phyloP scores from a whole-genome alignment of 257 asterid species.

The Solanum sejunctum region DNA sequence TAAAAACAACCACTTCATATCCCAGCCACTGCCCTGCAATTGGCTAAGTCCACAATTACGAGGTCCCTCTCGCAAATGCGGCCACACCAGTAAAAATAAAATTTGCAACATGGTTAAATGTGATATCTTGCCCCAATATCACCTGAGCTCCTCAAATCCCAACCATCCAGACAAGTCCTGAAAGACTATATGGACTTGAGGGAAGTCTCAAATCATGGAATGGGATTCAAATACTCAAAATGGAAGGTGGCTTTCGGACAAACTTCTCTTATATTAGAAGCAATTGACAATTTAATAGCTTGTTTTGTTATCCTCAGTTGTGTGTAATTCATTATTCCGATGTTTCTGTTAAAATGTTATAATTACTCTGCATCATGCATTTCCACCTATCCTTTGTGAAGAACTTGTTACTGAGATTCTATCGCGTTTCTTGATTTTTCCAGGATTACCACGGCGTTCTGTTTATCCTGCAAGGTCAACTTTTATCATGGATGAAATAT shows the following conservation, averaged over 20 bases:
- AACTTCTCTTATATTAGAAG: background rate
- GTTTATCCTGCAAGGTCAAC: slow-evolving; percentile 30
- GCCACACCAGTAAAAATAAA: background rate
- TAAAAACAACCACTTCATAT: background rate
- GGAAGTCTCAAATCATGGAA: background rate
- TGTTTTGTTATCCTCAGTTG: background rate
- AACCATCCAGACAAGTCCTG: background rate
- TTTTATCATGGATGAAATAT: slow-evolving; percentile 9
- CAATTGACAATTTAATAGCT: background rate
- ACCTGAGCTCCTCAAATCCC: background rate
- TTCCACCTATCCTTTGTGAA: background rate
- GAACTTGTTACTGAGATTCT: background rate
- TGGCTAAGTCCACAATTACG: background rate
- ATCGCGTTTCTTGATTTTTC: background rate
- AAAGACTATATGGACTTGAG: background rate
- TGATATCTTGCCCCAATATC: background rate
- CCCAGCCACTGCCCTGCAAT: background rate
- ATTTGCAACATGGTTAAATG: background rate
- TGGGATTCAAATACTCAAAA: background rate
- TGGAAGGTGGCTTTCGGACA: background rate
- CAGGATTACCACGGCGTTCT: slow-evolving; percentile 25
- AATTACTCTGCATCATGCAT: background rate
- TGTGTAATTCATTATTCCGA: background rate
- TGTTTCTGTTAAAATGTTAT: background rate
- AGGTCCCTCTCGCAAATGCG: background rate